Conservation (phyloP, 768 basidiomycete species). For the Steccherinum ochraceum region DNA sequence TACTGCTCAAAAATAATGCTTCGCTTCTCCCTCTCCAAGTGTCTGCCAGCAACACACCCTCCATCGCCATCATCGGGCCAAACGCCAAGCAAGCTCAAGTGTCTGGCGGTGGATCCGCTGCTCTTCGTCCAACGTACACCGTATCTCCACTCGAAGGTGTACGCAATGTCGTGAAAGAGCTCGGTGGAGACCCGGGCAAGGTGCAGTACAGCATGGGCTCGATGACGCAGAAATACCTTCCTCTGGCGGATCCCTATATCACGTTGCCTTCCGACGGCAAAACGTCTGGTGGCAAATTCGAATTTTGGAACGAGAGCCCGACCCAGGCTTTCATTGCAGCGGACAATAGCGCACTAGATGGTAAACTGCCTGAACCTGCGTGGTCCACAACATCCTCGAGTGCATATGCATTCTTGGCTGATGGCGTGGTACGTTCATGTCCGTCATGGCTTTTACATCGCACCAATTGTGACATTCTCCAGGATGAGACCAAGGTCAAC, state of each 20-base stretch:
- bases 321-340: slow-evolving; percentile 26
- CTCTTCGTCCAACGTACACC: slow-evolving; percentile 42
- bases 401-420: slow-evolving; percentile 33
- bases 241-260: slow-evolving; percentile 43
- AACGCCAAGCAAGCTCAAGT: slow-evolving; percentile 48
- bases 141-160: slow-evolving; percentile 58
- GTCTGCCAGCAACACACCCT: slow-evolving; percentile 20
- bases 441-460: background rate
- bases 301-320: slow-evolving; percentile 44
- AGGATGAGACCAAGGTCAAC: slow-evolving; percentile 40
- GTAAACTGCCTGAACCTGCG: slow-evolving; percentile 16
- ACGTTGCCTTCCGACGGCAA: slow-evolving; percentile 28
- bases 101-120: slow-evolving; percentile 57
- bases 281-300: slow-evolving; percentile 29
- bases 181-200: slow-evolving; percentile 29
- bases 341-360: slow-evolving; percentile 19
- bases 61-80: slow-evolving; percentile 57
- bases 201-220: slow-evolving; percentile 41
- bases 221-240: slow-evolving; percentile 41
- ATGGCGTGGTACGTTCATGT: slow-evolving; percentile 33
- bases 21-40: slow-evolving; percentile 39
- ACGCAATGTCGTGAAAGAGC: slow-evolving; percentile 30
- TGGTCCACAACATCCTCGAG: slow-evolving; percentile 35
- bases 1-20: slow-evolving; percentile 55
- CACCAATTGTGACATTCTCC: background rate